phyloP scores from a whole-genome alignment of 2,329 filamentous ascomycete species.

The Epichloe gansuensis region DNA sequence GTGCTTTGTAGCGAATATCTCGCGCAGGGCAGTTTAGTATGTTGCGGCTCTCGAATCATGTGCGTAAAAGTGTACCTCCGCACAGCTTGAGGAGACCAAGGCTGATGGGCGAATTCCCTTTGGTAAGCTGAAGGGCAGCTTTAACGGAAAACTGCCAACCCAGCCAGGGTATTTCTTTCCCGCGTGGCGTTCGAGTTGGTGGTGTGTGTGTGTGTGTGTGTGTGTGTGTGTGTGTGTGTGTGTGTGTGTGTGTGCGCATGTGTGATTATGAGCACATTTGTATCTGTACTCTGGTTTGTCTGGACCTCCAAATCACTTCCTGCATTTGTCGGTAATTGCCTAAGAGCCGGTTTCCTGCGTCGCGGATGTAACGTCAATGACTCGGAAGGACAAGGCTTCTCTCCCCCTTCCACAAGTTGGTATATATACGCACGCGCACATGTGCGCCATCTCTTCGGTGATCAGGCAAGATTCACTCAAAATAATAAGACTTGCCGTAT shows the following conservation, averaged over 20 bases:
- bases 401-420: slow-evolving; percentile 1
- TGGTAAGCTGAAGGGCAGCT: background rate
- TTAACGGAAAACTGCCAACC: background rate
- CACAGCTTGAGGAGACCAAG: background rate
- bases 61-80: background rate
- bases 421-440: slow-evolving; percentile 8
- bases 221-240: slow-evolving; percentile 1
- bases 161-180: background rate
- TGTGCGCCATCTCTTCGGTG: slow-evolving; percentile 1
- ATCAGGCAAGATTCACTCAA: slow-evolving; percentile 4
- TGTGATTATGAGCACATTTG: slow-evolving; percentile 4
- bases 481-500: background rate
- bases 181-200: slow-evolving; percentile 6
- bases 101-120: background rate
- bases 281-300: background rate
- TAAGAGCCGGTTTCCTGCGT: slow-evolving; percentile 6
- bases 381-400: slow-evolving; percentile 10
- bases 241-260: slow-evolving; percentile 2
- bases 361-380: slow-evolving; percentile 16
- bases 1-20: background rate
- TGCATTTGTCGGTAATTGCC: slow-evolving; percentile 10
- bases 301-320: slow-evolving; percentile 4
- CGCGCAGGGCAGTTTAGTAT: background rate
- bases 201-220: slow-evolving; percentile 1
- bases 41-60: no score